Percentiles rank a stretch among this genome's conserved stretches.
Evolutionary conservation across 805 yeast genomes (phyloP).

Genomic region (Kazachstania bromeliacearum): DNA sequence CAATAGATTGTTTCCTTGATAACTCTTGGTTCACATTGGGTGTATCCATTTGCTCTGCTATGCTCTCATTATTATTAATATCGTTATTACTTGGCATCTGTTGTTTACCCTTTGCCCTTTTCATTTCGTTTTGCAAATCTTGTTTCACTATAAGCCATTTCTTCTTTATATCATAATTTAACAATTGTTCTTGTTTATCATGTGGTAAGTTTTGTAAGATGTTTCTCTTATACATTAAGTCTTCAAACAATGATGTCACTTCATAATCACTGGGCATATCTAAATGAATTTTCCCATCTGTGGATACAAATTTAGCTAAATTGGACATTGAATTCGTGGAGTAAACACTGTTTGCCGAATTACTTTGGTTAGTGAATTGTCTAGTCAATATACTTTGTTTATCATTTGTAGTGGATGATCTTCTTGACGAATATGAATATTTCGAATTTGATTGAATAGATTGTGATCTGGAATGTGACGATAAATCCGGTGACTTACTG

Average conservation of each 20-base stretch:
- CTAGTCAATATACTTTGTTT: constrained; percentile 9
- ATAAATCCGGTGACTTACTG: not conserved
- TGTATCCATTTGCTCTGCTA: not conserved
- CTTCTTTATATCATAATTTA: constrained; percentile 61
- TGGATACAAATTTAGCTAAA: constrained; percentile 20
- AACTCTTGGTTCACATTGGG: not conserved
- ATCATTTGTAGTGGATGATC: constrained; percentile 6
- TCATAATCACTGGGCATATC: constrained; percentile 63
- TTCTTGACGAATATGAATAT: constrained; percentile 17
- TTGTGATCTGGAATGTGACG: constrained; percentile 12
- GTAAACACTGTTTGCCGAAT: constrained; percentile 17
- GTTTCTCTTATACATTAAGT: constrained; percentile 76
- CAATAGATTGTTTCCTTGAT: constrained; percentile 1
- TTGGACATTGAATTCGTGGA: constrained; percentile 24
- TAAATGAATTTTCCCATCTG: constrained; percentile 31
- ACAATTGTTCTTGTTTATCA: constrained; percentile 68
- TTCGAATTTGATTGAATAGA: constrained; percentile 19
- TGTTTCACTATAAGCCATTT: constrained; percentile 90
- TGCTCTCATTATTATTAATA: not conserved
- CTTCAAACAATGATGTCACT: constrained; percentile 65
- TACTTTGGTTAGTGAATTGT: constrained; percentile 22
- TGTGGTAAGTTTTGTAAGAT: constrained; percentile 55
- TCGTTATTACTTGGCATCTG: not conserved
- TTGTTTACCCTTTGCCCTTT: constrained; percentile 36
- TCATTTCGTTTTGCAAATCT: constrained; percentile 69